Conservation (phyloP, 768 basidiomycete species). For the Amanita muscaria region DNA sequence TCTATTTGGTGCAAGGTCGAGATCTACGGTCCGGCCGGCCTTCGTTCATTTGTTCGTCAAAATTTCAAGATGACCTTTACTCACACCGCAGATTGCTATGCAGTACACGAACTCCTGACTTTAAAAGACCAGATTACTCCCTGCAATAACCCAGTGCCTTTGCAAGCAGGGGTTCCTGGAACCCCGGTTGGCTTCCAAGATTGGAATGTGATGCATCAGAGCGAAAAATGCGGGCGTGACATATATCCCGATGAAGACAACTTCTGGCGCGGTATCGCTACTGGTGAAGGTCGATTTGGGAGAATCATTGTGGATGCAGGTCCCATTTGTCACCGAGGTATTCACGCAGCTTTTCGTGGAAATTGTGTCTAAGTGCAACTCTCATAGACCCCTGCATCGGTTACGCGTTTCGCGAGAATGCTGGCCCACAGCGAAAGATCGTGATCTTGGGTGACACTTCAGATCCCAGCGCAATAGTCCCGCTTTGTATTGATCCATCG, state of each 20-base stretch:
- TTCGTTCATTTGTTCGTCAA: constrained; percentile 66
- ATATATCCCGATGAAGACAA: constrained; percentile 47
- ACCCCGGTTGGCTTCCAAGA: constrained; percentile 26
- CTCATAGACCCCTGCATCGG: constrained; percentile 67
- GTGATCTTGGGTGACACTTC: constrained; percentile 74
- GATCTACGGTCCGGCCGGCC: constrained; percentile 72
- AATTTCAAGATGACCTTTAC: constrained; percentile 62
- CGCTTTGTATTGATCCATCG: constrained; percentile 40
- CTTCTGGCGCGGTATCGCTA: constrained; percentile 53
- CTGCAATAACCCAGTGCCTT: constrained; percentile 27
- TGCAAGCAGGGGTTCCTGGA: constrained; percentile 8
- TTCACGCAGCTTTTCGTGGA: constrained; percentile 14
- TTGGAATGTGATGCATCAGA: constrained; percentile 31
- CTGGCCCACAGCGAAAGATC: constrained; percentile 45
- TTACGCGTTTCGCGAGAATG: constrained; percentile 61
- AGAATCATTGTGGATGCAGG: constrained; percentile 60
- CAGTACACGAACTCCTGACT: constrained; percentile 70
- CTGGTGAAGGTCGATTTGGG: constrained; percentile 29
- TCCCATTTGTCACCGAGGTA: constrained; percentile 70
- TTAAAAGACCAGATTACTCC: constrained; percentile 44
- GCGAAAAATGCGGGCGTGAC: constrained; percentile 56
- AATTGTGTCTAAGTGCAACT: constrained; percentile 1
- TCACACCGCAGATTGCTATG: constrained; percentile 50
- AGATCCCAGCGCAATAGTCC: constrained; percentile 51
- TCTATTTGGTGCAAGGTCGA: constrained; percentile 32